phyloP scores from a whole-genome alignment of 1,284 basidiomycete genomes.

The Tylopilus orsonianus region DNA sequence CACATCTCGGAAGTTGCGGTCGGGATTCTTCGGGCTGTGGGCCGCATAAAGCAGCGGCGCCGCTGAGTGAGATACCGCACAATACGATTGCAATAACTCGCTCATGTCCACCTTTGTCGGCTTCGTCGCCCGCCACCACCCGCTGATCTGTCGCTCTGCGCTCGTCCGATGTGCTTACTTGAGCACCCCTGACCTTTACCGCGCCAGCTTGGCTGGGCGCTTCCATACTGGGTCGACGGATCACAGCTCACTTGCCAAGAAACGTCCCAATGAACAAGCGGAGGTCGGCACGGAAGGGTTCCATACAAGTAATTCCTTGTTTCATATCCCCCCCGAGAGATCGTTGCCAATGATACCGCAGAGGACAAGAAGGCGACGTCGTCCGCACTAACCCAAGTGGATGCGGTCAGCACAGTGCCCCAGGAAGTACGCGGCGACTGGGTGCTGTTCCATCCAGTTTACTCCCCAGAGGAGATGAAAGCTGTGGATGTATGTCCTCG shows the following conservation, averaged over 20 bases:
- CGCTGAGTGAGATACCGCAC: conserved; percentile 1
- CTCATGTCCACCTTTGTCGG: conserved; percentile 29
- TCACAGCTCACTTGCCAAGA: conserved; percentile 27
- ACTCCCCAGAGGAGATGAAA: conserved; percentile 75
- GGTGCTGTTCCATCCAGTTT: conserved; percentile 84
- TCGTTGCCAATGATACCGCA: conserved; percentile 11
- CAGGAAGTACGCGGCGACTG: conserved; percentile 66
- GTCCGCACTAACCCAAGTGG: conserved; percentile 19
- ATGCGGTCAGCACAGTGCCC: conserved; percentile 46
- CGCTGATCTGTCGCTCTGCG: conserved; percentile 10
- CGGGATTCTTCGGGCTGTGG: conserved; percentile 24
- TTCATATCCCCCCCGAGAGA: neutral
- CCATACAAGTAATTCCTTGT: conserved; percentile 23
- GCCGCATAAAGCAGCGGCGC: conserved; percentile 24
- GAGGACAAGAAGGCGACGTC: conserved; percentile 28
- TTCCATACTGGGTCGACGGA: conserved; percentile 30
- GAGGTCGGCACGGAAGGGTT: conserved; percentile 31
- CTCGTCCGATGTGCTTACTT: conserved; percentile 10
- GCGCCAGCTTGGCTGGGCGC: conserved; percentile 3
- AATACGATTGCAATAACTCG: neutral
- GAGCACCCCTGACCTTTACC: conserved; percentile 3
- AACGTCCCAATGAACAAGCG: conserved; percentile 24
- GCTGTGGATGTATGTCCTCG: conserved; percentile 58
- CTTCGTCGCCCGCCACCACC: conserved; percentile 9
- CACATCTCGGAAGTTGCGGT: conserved; percentile 24